Evolutionary conservation across 257 asterid species (phyloP).

Genomic region (Anisodus tanguticus): DNA sequence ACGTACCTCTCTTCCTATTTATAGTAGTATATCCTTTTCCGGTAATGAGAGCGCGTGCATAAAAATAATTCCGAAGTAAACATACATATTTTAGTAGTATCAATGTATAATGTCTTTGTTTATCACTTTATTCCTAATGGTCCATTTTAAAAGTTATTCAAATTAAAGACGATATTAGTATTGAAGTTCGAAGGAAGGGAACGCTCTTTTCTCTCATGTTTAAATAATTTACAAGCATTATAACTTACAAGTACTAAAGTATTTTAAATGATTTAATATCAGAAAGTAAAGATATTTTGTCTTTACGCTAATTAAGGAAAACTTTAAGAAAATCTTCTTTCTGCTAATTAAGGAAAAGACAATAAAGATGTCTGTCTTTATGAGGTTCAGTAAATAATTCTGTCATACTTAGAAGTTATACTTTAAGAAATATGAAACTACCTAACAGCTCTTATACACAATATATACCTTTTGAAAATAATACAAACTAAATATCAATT

Average conservation of each 20-base stretch:
- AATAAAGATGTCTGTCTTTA: neutral
- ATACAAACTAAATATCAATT: neutral
- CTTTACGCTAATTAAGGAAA: slow-evolving; percentile 1
- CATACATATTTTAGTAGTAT: neutral
- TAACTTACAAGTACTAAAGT: neutral
- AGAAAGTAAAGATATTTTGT: neutral
- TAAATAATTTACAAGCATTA: neutral
- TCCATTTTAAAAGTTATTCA: neutral
- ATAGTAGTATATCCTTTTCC: neutral
- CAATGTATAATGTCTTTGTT: neutral
- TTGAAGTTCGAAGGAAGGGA: neutral
- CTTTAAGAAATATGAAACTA: neutral
- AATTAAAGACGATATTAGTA: neutral
- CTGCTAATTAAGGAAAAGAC: neutral
- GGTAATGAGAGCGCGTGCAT: neutral
- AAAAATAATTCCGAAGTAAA: neutral
- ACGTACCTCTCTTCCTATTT: neutral
- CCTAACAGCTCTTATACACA: neutral
- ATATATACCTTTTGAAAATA: neutral
- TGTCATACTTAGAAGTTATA: neutral
- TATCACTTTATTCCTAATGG: neutral
- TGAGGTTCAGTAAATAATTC: neutral
- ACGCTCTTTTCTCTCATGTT: neutral
- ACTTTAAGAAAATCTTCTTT: neutral
- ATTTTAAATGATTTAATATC: neutral